These are phyloP conservation scores for Penicillium desertorum DNA, from an alignment of 495 filamentous ascomycete genomes.

Conservation along the genomic window DNA sequence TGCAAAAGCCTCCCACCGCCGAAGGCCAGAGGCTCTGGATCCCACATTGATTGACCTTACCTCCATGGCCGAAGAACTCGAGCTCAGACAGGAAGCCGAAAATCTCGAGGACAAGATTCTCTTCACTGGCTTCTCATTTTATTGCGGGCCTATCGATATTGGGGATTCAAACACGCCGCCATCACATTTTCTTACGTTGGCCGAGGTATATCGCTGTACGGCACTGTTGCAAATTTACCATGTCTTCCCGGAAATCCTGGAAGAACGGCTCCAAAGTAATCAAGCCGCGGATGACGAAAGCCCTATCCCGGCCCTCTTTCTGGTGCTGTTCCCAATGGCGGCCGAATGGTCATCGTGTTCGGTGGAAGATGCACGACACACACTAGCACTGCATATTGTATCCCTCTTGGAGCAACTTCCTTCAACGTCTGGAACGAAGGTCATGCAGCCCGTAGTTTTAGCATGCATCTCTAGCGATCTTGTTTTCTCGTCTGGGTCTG, in stretches of 20 bases:
- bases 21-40: constrained; percentile 13
- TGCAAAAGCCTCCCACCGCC: constrained; percentile 18
- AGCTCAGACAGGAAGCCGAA: constrained; percentile 22
- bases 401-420: constrained; percentile 28
- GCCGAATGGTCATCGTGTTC: constrained; percentile 9
- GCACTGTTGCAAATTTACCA: constrained; percentile 30
- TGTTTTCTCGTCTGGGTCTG: constrained; percentile 24
- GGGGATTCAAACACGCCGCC: constrained; percentile 30
- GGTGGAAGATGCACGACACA: constrained; percentile 19
- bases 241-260: constrained; percentile 27
- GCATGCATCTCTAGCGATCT: constrained; percentile 30
- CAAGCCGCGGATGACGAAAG: constrained; percentile 10
- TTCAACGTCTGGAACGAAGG: constrained; percentile 26
- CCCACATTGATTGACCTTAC: constrained; percentile 21
- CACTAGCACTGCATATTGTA: constrained; percentile 26
- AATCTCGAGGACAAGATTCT: constrained; percentile 25
- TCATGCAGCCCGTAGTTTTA: constrained; percentile 26
- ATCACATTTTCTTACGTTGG: constrained; percentile 28
- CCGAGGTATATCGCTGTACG: constrained; percentile 28
- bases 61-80: constrained; percentile 24
- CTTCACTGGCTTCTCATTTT: constrained; percentile 25
- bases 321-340: constrained; percentile 16
- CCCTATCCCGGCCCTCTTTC: constrained; percentile 19
- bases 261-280: constrained; percentile 18
- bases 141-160: constrained; percentile 27